phyloP scores from a whole-genome alignment of 2,329 filamentous ascomycete genomes.

The Dryadomyces quercivorus region DNA sequence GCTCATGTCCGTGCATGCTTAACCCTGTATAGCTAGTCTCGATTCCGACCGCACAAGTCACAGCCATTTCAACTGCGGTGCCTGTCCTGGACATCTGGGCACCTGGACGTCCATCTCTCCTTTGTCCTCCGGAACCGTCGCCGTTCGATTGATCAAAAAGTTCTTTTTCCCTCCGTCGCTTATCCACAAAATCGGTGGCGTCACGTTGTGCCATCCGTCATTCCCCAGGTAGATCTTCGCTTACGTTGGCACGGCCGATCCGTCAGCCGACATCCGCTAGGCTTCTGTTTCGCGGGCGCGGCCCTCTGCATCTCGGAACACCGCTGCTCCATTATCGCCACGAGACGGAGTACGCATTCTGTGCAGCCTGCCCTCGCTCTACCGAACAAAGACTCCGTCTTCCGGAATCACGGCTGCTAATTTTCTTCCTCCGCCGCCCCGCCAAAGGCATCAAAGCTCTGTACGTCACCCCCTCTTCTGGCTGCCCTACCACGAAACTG shows the following conservation, averaged over 20 bases:
- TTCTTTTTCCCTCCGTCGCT: too few relatives aligned
- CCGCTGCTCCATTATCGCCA: background rate
- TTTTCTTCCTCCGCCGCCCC: background rate
- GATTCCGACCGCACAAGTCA: too few relatives aligned
- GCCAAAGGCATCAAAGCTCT: slow-evolving; percentile 6
- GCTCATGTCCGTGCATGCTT: too few relatives aligned
- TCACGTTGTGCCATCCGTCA: background rate
- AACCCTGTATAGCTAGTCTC: too few relatives aligned
- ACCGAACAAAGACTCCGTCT: background rate
- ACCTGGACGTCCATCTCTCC: background rate
- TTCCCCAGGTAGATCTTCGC: slow-evolving; percentile 6
- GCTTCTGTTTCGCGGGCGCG: background rate
- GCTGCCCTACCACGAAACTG: background rate
- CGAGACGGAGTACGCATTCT: background rate
- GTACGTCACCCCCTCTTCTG: slow-evolving; percentile 6
- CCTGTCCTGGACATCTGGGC: too few relatives aligned
- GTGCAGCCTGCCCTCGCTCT: background rate
- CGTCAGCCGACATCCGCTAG: background rate
- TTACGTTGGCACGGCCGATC: slow-evolving; percentile 4
- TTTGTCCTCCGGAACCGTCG: background rate
- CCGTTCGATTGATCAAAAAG: background rate
- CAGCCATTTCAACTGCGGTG: too few relatives aligned
- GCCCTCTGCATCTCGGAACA: background rate
- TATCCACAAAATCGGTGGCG: background rate
- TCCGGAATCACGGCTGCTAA: background rate